Conservation (phyloP, 1,284 basidiomycete species). For the Rhodotorula mucilaginosa region DNA sequence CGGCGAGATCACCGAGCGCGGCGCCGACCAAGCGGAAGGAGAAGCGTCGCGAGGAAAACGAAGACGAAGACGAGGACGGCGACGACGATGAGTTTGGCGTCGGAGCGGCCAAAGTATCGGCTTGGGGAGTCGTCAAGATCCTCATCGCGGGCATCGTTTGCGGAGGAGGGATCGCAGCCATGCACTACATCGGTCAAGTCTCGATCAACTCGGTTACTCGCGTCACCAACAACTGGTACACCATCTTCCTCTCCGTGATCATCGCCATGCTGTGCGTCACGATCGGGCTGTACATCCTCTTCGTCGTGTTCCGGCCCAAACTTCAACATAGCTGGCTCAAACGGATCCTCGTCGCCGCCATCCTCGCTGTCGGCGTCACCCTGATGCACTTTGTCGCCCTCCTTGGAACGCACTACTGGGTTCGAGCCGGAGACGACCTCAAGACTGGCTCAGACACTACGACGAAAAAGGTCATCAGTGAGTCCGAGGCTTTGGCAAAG, state of each 20-base stretch:
- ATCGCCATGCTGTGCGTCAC: constrained; percentile 52
- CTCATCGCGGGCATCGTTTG: constrained; percentile 51
- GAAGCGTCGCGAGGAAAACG: constrained; percentile 39
- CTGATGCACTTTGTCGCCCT: constrained; percentile 50
- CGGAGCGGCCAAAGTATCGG: constrained; percentile 46
- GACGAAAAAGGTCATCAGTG: constrained; percentile 35
- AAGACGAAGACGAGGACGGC: constrained; percentile 18
- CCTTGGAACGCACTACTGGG: constrained; percentile 42
- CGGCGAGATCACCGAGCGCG: background rate
- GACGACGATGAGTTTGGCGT: constrained; percentile 48
- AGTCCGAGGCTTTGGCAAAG: background rate
- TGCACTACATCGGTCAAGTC: constrained; percentile 55
- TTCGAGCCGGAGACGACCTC: constrained; percentile 11
- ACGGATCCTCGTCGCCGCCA: constrained; percentile 50
- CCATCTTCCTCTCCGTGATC: constrained; percentile 51
- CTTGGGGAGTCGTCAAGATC: constrained; percentile 50
- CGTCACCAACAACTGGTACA: constrained; percentile 49
- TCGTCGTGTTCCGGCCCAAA: constrained; percentile 54
- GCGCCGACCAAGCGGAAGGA: constrained; percentile 40
- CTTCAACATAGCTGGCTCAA: constrained; percentile 52
- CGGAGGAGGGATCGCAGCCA: constrained; percentile 53
- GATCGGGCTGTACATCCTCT: constrained; percentile 54
- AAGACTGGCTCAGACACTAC: constrained; percentile 6
- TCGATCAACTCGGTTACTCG: constrained; percentile 52
- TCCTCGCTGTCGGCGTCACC: constrained; percentile 51